Percentiles rank a stretch among this genome's conserved stretches.
Evolutionary conservation across 208 protist genomes (phyloP).

Genomic region (Lotmaria passim): DNA sequence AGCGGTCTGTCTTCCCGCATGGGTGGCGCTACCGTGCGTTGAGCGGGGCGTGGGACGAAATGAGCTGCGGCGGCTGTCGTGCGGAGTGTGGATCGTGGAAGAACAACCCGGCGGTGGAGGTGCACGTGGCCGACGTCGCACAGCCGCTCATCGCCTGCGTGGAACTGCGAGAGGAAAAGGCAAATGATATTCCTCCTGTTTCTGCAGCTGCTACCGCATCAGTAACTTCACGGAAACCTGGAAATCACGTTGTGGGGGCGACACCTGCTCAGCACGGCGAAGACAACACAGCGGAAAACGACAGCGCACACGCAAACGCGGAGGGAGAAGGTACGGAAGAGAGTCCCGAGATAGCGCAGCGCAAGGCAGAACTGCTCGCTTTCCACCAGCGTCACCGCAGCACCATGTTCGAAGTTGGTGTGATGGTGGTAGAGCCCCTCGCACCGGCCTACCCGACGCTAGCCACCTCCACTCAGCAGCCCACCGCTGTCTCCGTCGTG

Average conservation of each 20-base stretch:
- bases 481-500: conserved; percentile 29
- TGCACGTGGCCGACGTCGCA: conserved; percentile 36
- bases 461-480: conserved; percentile 40
- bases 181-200: background rate
- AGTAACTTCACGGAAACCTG: background rate
- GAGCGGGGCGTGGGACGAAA: conserved; percentile 65
- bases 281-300: background rate
- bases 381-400: conserved; percentile 50
- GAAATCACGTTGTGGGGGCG: too few relatives aligned
- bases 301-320: background rate
- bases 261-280: background rate
- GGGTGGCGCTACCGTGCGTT: conserved; percentile 73
- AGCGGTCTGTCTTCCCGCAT: conserved; percentile 64
- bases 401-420: conserved; percentile 44
- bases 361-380: conserved; percentile 39
- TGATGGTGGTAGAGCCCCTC: conserved; percentile 44
- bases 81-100: conserved; percentile 77
- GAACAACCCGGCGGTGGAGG: conserved; percentile 68
- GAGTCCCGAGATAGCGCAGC: conserved; percentile 17
- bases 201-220: background rate
- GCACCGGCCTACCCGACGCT: conserved; percentile 51
- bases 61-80: conserved; percentile 73
- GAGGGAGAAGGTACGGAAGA: conserved; percentile 16
- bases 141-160: conserved; percentile 52
- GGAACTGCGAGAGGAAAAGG: conserved; percentile 26